phyloP scores from a whole-genome alignment of 2,329 filamentous ascomycete species.

The Arthrobotrys sphaeroides region DNA sequence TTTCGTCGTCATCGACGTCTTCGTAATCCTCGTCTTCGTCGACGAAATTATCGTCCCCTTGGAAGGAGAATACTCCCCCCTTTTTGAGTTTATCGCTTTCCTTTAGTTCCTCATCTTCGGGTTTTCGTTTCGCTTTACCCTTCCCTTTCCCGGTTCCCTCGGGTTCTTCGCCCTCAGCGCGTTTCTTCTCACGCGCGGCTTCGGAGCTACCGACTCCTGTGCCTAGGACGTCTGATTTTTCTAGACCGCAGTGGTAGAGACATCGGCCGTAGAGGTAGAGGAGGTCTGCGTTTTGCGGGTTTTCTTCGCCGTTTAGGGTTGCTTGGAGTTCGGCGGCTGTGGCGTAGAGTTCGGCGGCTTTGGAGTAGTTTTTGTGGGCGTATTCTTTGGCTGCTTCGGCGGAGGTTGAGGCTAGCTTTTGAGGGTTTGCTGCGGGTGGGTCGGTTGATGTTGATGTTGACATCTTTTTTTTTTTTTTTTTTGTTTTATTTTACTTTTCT shows the following conservation, averaged over 20 bases:
- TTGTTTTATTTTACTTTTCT: neutral
- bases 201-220: conserved; percentile 69
- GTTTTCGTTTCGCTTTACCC: conserved; percentile 60
- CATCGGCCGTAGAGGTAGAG: conserved; percentile 94
- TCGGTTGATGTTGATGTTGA: conserved; percentile 13
- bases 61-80: conserved; percentile 74
- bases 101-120: conserved; percentile 54
- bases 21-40: conserved; percentile 63
- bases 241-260: conserved; percentile 91
- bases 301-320: conserved; percentile 81
- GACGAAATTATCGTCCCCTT: conserved; percentile 83
- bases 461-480: conserved; percentile 17
- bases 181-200: conserved; percentile 67
- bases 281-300: conserved; percentile 86
- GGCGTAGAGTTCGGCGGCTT: conserved; percentile 86
- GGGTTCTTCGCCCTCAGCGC: conserved; percentile 65
- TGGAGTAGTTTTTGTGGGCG: conserved; percentile 85
- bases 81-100: conserved; percentile 59
- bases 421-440: conserved; percentile 1
- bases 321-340: conserved; percentile 89
- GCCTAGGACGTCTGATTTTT: conserved; percentile 92
- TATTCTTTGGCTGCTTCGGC: conserved; percentile 65
- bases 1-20: conserved; percentile 61
- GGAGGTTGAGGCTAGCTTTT: conserved; percentile 54
- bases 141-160: conserved; percentile 64